These are phyloP conservation scores for Venturia pyrina DNA, from an alignment of 2,329 filamentous ascomycete species.

Conservation along the genomic window DNA sequence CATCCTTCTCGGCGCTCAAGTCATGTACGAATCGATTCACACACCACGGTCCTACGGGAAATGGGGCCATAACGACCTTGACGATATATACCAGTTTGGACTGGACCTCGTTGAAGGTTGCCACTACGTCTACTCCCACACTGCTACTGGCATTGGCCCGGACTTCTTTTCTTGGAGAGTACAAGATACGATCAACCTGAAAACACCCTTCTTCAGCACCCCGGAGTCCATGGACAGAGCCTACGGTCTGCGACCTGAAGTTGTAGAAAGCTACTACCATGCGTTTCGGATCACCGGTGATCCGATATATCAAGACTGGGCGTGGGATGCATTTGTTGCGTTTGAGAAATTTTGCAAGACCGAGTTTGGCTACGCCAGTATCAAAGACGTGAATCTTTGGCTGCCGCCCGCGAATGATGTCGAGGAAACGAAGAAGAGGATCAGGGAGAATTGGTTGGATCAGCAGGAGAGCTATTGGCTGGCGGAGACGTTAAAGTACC, in stretches of 20 bases:
- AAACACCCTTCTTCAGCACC: conserved; percentile 49
- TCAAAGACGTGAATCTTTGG: conserved; percentile 54
- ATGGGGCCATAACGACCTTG: conserved; percentile 27
- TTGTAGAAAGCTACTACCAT: conserved; percentile 78
- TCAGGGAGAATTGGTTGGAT: conserved; percentile 49
- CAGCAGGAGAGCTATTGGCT: conserved; percentile 84
- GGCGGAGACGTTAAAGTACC: conserved; percentile 79
- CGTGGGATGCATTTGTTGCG: conserved; percentile 65
- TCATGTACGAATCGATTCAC: conserved; percentile 34
- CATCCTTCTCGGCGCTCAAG: conserved; percentile 73
- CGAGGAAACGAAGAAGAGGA: conserved; percentile 14
- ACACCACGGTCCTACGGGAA: background rate
- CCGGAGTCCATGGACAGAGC: conserved; percentile 21
- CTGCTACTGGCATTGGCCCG: conserved; percentile 65
- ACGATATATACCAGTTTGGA: conserved; percentile 64
- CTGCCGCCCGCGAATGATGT: conserved; percentile 30
- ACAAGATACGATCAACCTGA: conserved; percentile 14
- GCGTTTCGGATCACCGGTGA: conserved; percentile 73
- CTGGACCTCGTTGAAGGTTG: conserved; percentile 64
- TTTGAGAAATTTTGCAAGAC: conserved; percentile 56
- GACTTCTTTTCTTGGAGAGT: conserved; percentile 42
- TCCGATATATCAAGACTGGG: conserved; percentile 68
- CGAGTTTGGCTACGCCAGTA: conserved; percentile 55
- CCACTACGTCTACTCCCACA: conserved; percentile 60
- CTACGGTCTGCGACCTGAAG: conserved; percentile 70